Evolutionary conservation across 805 yeast species (phyloP), one percentile per base, ranked within the genome.

Genomic region (Pichia gijzeniarum): DNA sequence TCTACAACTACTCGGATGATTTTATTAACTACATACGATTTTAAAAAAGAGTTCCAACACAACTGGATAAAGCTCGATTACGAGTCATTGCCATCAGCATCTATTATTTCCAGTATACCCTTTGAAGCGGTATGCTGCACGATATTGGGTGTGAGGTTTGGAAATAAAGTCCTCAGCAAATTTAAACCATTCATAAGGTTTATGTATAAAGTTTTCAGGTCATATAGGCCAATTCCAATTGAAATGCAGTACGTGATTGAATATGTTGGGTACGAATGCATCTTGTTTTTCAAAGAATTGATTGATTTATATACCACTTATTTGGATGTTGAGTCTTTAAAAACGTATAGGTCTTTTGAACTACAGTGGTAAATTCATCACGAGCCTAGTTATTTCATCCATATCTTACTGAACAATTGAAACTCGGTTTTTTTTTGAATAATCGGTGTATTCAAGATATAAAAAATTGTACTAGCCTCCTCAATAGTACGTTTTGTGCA

Each of bases 231-330:
- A 17, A 18, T 27, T 2, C 48, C 48, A 2, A n/a, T 41, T 27
- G 48, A 45, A 37, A 33, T 45, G n/a, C 45, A 45, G 5, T 7
- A 32, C 14, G n/a, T 37, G 16, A 1, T 45, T 20, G 48, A 45
- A 38, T 45, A 40, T 33, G 18, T 41, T 9, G 48, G 48, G 13
- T 41, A 35, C 16, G 38, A 45, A 35, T 10, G 33, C 9, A 25
- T 45, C 6, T 22, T 40, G 21, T 22, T 37, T 3, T 2, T 34
- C 2, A 37, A 37, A n/a, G 27, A 38, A 6, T 3, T 37, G 12
- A 32, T 27, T 28, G 45, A 45, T 6, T 35, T 40, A 27, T 14
- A 30, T 10, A n/a, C 16, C 10, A n/a, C 35, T 16, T 44, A 44
- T 25, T 34, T 16, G 8, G 35, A 35, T 14, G 10, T 16, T 13